Base-by-base conservation (phyloP, 176 grass and related monocot genomes). In the Urochloa ruziziensis region DNA sequence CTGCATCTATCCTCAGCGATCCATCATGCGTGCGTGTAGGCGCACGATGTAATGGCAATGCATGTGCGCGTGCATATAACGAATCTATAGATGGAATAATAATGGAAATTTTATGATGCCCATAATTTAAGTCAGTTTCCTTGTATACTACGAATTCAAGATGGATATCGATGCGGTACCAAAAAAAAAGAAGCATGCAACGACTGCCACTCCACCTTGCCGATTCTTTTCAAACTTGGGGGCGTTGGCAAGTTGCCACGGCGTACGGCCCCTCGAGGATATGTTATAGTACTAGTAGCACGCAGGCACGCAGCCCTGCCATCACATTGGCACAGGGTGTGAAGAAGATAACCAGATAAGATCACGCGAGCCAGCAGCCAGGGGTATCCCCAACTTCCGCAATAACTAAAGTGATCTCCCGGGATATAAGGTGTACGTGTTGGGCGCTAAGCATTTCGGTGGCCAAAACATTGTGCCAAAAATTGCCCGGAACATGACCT, bases 371-470 rank as follows among this genome's bases (percentile, higher is more conserved):
- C 6, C 59, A 37, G 43, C 10, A 10, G 43, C 2, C 19, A 23
- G 1, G 21, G 30, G 7, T 32, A 6, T 21, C 62, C 30, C 16
- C 36, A 39, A 10, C 21, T 39, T 33, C 1, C 4, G 53, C 51
- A 2, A 73, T 27, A 32, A 37, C 47, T 56, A 49, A 7, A 17
- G 63, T 27, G 33, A 37, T 13, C 62, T 21, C 73, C 49, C 75
- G 28, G 48, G 43, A 78, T 32, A 29, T 19, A 13, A 7, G 86
- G 81, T 29, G 58, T 66, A 72, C 86, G 81, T 84, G 75, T 84
- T 84, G 10, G 58, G 48, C 43, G 86, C 66, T 0, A 10, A 53
- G 23, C 46, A 6, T 24, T 66, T 23, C 19, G 6, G 14, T 56
- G 73, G 13, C 13, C 37, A 19, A 35, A 66, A 23, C 5, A 73